phyloP scores from a whole-genome alignment of 2,329 filamentous ascomycete species.

The Colletotrichum falcatum region DNA sequence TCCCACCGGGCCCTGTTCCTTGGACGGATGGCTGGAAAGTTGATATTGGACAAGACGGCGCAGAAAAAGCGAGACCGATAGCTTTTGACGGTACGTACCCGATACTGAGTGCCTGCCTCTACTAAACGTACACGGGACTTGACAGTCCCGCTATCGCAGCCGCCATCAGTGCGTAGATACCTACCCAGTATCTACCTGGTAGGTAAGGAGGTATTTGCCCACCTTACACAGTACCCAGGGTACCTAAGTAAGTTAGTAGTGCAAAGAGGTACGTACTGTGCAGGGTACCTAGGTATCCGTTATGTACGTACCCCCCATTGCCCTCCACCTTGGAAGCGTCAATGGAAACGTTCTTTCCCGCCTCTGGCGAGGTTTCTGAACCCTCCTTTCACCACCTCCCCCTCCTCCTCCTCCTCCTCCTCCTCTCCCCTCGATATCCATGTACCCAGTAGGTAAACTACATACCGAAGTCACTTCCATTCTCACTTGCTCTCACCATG shows the following conservation, averaged over 20 bases:
- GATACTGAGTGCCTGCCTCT: neutral
- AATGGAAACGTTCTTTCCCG: conserved; percentile 41
- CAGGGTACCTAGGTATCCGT: neutral
- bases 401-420: neutral
- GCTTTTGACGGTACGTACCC: conserved; percentile 9
- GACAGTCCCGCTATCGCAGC: conserved; percentile 19
- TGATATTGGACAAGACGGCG: conserved; percentile 21
- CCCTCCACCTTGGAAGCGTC: conserved; percentile 26
- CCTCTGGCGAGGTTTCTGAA: conserved; percentile 33
- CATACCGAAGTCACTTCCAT: neutral
- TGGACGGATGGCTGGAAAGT: conserved; percentile 25
- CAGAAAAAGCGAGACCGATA: conserved; percentile 17
- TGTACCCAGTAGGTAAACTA: neutral
- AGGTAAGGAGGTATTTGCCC: too few relatives aligned
- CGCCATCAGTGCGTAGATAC: neutral
- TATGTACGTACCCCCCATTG: neutral
- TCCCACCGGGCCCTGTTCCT: conserved; percentile 18
- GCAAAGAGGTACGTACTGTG: too few relatives aligned
- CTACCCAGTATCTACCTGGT: neutral
- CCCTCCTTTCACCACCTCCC: conserved; percentile 15
- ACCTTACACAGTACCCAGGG: too few relatives aligned
- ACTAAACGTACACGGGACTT: conserved; percentile 4
- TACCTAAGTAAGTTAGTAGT: too few relatives aligned
- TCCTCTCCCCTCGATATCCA: conserved; percentile 4
- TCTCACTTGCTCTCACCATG: neutral